Percentiles rank a stretch among this genome's conserved stretches.
Evolutionary conservation across 768 basidiomycete genomes (phyloP).

Genomic region (Lactarius psammicola): DNA sequence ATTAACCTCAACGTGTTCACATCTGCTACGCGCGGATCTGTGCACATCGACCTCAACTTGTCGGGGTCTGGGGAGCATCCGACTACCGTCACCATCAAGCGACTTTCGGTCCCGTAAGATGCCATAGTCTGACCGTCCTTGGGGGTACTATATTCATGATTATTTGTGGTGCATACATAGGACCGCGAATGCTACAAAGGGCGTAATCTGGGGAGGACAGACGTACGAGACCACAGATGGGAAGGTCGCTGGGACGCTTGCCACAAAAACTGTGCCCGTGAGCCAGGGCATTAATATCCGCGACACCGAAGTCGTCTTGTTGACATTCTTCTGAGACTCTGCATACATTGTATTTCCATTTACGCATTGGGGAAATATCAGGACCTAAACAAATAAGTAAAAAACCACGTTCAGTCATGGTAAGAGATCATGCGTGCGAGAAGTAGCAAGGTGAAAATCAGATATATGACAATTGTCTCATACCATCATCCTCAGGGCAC

Average conservation of each 20-base stretch:
- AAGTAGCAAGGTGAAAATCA: slow-evolving; percentile 38
- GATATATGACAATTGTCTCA: slow-evolving; percentile 64
- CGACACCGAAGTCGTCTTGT: slow-evolving; percentile 48
- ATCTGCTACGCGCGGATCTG: slow-evolving; percentile 12
- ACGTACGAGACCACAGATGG: slow-evolving; percentile 53
- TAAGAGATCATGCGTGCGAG: background rate
- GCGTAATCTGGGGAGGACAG: slow-evolving; percentile 57
- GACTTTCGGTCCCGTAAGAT: slow-evolving; percentile 47
- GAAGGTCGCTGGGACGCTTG: slow-evolving; percentile 39
- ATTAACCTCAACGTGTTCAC: slow-evolving; percentile 55
- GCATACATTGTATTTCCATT: background rate
- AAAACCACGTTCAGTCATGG: background rate
- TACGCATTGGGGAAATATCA: background rate
- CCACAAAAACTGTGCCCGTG: slow-evolving; percentile 35
- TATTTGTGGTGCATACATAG: slow-evolving; percentile 31
- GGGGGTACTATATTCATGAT: background rate
- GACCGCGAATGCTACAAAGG: slow-evolving; percentile 49
- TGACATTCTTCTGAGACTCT: slow-evolving; percentile 35
- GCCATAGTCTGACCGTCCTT: background rate
- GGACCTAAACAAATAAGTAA: background rate
- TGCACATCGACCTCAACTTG: slow-evolving; percentile 9
- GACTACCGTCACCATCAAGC: slow-evolving; percentile 44
- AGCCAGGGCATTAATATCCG: slow-evolving; percentile 44
- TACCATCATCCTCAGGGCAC: slow-evolving; percentile 60
- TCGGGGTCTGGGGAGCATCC: slow-evolving; percentile 34